Base-by-base conservation (phyloP, 768 basidiomycete genomes). In the Trametes elegans region DNA sequence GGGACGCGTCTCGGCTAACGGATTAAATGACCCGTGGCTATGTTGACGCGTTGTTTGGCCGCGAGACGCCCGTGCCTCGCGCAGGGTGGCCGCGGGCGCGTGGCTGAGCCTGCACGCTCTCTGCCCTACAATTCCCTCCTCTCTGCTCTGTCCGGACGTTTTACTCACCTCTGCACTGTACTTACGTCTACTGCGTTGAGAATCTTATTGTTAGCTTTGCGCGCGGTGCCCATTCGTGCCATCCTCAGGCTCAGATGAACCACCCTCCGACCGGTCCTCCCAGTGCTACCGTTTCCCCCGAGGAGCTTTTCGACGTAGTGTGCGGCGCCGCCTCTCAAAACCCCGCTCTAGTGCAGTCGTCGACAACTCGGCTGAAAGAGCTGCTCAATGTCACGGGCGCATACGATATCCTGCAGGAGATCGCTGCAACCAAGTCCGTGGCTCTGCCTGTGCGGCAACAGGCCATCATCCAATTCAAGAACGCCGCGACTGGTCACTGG, bases 401-500 rank as follows among this genome's bases (percentile, higher is more conserved):
- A 0, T 88, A 80, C 62, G 82, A 88, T 64, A 78, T 79, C 18
- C 74, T 93, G 43, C 82, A 88, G 61, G 80, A 85, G 60, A 90
- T 93, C 68, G 88, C 89, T 21, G 75, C 82, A 26, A 78, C 83
- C 61, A 73, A 71, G 58, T 69, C 76, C 2, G 68, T 85, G n/a
- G 85, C 88, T 13, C 68, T 87, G 32, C 73, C 73, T 14, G 79
- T 93, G 45, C 83, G 93, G 36, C 81, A 88, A 61, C 88, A 90
- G 67, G 84, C 88, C 23, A 90, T 92, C 59, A 88, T 95, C 51
- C 91, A 93, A 64, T 88, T 94, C 74, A 95, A 95, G 73, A 95
- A 94, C 62, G 77, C 79, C 1, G 85, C 84, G 2, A 68, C 85
- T 3, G 72, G 72, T 44, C 85, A 90, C 64, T 96, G 93, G 93